These are phyloP conservation scores for Talaromyces nanjingensis DNA, from an alignment of 495 filamentous ascomycete genomes.

Conservation along the genomic window DNA sequence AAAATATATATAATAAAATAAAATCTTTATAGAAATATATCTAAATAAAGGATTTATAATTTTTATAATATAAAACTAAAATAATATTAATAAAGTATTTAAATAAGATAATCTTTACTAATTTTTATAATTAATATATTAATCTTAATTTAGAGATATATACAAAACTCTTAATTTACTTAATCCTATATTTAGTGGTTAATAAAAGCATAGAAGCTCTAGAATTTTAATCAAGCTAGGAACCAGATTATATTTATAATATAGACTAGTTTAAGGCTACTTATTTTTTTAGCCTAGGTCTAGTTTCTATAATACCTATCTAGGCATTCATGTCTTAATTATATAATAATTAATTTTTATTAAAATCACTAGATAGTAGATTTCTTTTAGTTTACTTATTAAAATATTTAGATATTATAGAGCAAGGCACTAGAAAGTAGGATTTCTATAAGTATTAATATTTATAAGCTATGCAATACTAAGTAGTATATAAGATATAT, in stretches of 20 bases:
- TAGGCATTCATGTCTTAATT: no score
- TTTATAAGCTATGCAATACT: not conserved
- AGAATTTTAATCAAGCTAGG: conserved; percentile 28
- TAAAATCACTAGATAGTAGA: no score
- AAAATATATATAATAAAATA: no score
- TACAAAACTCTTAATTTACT: conserved; percentile 74
- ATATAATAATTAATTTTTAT: no score
- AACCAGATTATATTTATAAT: no score
- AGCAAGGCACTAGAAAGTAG: not conserved
- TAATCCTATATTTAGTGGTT: conserved; percentile 39
- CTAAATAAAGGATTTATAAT: no score
- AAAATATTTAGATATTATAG: not conserved
- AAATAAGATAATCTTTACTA: conserved; percentile 68
- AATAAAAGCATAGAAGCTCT: conserved; percentile 34
- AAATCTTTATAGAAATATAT: no score
- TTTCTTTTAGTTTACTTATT: not conserved
- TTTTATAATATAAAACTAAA: conserved; percentile 96
- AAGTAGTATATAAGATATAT: not conserved
- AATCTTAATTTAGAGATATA: conserved; percentile 62
- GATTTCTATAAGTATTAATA: not conserved
- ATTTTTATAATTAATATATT: conserved; percentile 75
- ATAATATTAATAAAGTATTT: conserved; percentile 61
- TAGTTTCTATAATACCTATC: no score
- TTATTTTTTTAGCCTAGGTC: no score
- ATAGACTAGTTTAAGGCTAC: no score